A percentile compares a stretch with the other conserved stretches of the same genome.
Conservation (phyloP, 306 rosid species). For the Macrotyloma uniflorum region DNA sequence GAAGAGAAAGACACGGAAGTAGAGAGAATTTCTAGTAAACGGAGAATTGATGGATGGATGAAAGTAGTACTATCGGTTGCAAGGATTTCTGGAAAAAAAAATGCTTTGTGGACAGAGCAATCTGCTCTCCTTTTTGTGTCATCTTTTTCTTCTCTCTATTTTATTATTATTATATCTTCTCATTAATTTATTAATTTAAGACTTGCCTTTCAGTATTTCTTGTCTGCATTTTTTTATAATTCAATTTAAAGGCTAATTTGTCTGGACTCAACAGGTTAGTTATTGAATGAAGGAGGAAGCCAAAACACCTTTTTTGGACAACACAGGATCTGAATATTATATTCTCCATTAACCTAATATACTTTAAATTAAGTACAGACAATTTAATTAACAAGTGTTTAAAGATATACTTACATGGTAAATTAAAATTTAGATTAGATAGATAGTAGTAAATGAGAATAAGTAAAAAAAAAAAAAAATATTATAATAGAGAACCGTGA, state of each 20-base stretch:
- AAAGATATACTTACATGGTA: no score
- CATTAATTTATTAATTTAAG: slow-evolving; percentile 23
- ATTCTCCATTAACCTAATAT: neutral
- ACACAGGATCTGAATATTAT: neutral
- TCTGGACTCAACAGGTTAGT: slow-evolving; percentile 39
- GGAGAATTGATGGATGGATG: slow-evolving; percentile 48
- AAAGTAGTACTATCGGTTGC: slow-evolving; percentile 62
- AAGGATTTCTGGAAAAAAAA: slow-evolving; percentile 71
- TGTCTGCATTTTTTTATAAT: slow-evolving; percentile 2
- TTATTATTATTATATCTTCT: neutral
- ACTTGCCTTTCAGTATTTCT: slow-evolving; percentile 31
- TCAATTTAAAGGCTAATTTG: slow-evolving; percentile 40
- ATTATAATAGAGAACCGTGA: neutral
- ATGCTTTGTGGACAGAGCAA: slow-evolving; percentile 55
- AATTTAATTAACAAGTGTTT: neutral
- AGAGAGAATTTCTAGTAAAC: slow-evolving; percentile 52
- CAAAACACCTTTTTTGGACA: slow-evolving; percentile 30
- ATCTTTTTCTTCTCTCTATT: slow-evolving; percentile 15
- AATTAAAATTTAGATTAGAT: no score
- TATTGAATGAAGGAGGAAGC: slow-evolving; percentile 4
- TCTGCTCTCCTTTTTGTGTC: slow-evolving; percentile 59
- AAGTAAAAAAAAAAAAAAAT: no score
- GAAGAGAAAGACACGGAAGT: slow-evolving; percentile 34
- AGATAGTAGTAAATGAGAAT: no score
- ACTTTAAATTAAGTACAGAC: neutral